Conservation (phyloP, 768 basidiomycete species). For the Sistotremastrum suecicum region DNA sequence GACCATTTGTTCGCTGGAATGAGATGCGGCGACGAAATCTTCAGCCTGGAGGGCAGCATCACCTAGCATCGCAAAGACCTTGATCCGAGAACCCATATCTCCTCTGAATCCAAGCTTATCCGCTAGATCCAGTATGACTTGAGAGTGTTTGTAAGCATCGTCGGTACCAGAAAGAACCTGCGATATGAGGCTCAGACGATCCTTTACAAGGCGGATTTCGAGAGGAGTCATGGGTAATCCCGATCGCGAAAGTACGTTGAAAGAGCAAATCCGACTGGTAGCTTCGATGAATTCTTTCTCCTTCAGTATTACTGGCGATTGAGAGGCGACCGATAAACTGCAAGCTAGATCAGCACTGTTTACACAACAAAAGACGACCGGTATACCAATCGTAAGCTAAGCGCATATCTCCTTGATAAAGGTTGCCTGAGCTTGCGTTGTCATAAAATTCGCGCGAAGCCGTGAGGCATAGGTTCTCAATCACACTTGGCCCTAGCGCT, state of each 20-base stretch:
- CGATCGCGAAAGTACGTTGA: constrained; percentile 63
- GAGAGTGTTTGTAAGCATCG: constrained; percentile 83
- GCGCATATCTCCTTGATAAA: constrained; percentile 91
- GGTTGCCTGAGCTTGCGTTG: constrained; percentile 84
- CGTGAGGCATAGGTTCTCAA: constrained; percentile 71
- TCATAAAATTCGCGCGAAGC: constrained; percentile 89
- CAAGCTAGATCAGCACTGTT: background rate
- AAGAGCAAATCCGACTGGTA: constrained; percentile 89
- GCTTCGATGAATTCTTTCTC: constrained; percentile 96
- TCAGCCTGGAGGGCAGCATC: constrained; percentile 74
- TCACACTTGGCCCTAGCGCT: constrained; percentile 29
- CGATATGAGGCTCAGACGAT: constrained; percentile 77
- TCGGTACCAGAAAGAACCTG: constrained; percentile 71
- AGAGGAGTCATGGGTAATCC: constrained; percentile 76
- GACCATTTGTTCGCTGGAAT: constrained; percentile 60
- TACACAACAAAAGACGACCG: no score
- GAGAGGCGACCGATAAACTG: constrained; percentile 64
- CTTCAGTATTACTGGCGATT: constrained; percentile 42
- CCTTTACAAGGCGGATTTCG: constrained; percentile 84
- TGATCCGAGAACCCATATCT: constrained; percentile 64
- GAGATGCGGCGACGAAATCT: constrained; percentile 65
- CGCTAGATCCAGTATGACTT: constrained; percentile 82
- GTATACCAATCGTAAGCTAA: constrained; percentile 86
- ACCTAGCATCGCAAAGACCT: constrained; percentile 79
- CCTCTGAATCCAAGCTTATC: constrained; percentile 72